These are phyloP conservation scores for Crithidia thermophila DNA, from an alignment of 208 protist species.

Conservation along the genomic window DNA sequence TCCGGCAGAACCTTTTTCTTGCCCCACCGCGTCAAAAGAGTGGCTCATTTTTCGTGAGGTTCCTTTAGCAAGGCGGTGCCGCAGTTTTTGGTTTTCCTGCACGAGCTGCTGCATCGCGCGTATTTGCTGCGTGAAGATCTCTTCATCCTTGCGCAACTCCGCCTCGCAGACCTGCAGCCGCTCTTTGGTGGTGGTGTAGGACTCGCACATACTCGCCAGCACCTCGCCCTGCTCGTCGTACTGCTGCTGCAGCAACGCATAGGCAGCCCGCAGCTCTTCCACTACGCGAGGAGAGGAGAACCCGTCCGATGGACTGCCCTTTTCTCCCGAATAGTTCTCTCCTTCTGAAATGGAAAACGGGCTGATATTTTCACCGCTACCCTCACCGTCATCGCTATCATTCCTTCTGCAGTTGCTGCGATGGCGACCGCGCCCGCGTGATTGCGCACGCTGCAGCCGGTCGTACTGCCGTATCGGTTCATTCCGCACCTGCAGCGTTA, in stretches of 20 bases:
- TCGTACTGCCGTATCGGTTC: slow-evolving; percentile 57
- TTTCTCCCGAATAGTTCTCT: neutral
- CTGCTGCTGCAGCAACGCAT: slow-evolving; percentile 29
- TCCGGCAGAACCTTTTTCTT: neutral
- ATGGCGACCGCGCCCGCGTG: neutral
- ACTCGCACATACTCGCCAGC: slow-evolving; percentile 16
- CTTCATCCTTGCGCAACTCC: slow-evolving; percentile 74
- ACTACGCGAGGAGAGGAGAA: too few relatives aligned
- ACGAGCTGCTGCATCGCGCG: slow-evolving; percentile 49
- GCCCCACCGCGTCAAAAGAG: neutral
- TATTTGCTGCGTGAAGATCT: slow-evolving; percentile 80
- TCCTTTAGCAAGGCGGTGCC: slow-evolving; percentile 19
- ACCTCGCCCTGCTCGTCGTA: slow-evolving; percentile 28
- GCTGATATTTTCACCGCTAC: neutral
- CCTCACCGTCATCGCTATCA: slow-evolving; percentile 6
- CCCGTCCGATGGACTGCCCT: too few relatives aligned
- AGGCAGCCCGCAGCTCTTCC: slow-evolving; percentile 10
- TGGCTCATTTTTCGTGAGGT: slow-evolving; percentile 13
- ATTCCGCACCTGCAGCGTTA: slow-evolving; percentile 91
- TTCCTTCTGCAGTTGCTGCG: neutral
- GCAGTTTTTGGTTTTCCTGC: slow-evolving; percentile 54
- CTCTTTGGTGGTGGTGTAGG: slow-evolving; percentile 29
- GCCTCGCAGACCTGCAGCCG: slow-evolving; percentile 57
- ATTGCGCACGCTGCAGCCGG: slow-evolving; percentile 32
- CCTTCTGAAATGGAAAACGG: too few relatives aligned